These are phyloP conservation scores for Pichia sp. DNA, from an alignment of 1,139 yeast genomes.

Conservation along the genomic window DNA sequence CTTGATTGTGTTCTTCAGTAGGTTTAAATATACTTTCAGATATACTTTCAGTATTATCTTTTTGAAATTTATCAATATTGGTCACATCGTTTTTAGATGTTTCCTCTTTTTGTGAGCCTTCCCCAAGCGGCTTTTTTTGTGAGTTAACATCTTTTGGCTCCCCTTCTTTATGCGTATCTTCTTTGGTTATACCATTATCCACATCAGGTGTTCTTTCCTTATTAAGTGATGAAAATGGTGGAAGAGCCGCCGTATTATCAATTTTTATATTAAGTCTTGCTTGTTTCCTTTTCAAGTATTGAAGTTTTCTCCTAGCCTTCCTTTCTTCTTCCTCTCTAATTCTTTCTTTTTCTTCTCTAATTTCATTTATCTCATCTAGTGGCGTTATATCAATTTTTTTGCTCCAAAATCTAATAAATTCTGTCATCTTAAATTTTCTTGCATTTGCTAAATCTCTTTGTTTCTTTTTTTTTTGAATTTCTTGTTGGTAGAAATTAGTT, in stretches of 20 bases:
- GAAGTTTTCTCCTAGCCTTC: conserved; percentile 33
- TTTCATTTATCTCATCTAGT: conserved; percentile 46
- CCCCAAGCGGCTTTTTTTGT: neutral
- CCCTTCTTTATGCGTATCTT: neutral
- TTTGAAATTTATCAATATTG: neutral
- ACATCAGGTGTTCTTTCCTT: neutral
- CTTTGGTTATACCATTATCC: neutral
- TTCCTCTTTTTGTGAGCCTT: neutral
- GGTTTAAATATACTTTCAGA: neutral
- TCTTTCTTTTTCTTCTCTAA: conserved; percentile 31
- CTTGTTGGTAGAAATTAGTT: conserved; percentile 75
- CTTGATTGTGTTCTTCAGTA: neutral
- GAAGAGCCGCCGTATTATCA: neutral
- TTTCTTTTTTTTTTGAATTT: conserved; percentile 68
- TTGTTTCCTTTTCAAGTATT: conserved; percentile 33
- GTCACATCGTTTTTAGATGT: neutral
- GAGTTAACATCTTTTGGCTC: neutral
- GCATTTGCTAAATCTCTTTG: conserved; percentile 69
- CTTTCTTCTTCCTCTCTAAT: conserved; percentile 33
- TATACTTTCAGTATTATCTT: neutral
- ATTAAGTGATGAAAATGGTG: neutral
- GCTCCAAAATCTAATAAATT: conserved; percentile 49
- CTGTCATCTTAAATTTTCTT: conserved; percentile 50
- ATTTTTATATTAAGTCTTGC: conserved; percentile 8
- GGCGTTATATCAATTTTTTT: conserved; percentile 40